phyloP scores from a whole-genome alignment of 2,329 filamentous ascomycete species.

The Tolypocladium tundrense region DNA sequence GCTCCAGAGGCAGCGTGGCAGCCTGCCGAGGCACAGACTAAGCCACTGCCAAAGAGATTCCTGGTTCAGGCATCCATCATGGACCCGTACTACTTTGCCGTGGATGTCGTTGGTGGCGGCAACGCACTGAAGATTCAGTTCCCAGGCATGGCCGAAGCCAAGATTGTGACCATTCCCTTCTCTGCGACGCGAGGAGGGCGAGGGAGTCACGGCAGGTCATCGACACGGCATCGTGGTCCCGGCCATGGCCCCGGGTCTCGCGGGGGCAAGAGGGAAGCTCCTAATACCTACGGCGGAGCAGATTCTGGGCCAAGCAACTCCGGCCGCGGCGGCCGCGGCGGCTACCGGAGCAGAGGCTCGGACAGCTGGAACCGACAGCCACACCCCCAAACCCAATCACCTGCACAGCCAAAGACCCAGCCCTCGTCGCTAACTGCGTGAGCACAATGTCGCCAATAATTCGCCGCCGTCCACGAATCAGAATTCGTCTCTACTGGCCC shows the following conservation, averaged over 20 bases:
- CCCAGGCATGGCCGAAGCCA: conserved; percentile 30
- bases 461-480: not conserved
- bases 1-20: conserved; percentile 55
- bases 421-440: conserved; percentile 16
- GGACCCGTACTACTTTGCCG: conserved; percentile 23
- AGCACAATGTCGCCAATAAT: not conserved
- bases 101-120: conserved; percentile 21
- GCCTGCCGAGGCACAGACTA: conserved; percentile 42
- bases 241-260: conserved; percentile 14
- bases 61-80: conserved; percentile 26
- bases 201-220: conserved; percentile 12
- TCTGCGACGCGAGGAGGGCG: conserved; percentile 20
- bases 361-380: conserved; percentile 30
- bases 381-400: conserved; percentile 3
- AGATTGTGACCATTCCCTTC: conserved; percentile 26
- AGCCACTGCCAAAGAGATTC: conserved; percentile 43
- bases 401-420: conserved; percentile 8
- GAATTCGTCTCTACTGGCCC: not conserved
- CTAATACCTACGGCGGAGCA: conserved; percentile 17
- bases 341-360: conserved; percentile 27
- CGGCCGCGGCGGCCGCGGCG: conserved; percentile 26
- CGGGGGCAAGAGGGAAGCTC: conserved; percentile 22
- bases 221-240: conserved; percentile 19
- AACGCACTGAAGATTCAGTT: conserved; percentile 29
- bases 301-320: conserved; percentile 3